A percentile compares a stretch with the other conserved stretches of the same genome.
These are phyloP conservation scores for Ampelocalamus luodianensis DNA, from an alignment of 176 grass and related monocot genomes.

Conservation along the genomic window DNA sequence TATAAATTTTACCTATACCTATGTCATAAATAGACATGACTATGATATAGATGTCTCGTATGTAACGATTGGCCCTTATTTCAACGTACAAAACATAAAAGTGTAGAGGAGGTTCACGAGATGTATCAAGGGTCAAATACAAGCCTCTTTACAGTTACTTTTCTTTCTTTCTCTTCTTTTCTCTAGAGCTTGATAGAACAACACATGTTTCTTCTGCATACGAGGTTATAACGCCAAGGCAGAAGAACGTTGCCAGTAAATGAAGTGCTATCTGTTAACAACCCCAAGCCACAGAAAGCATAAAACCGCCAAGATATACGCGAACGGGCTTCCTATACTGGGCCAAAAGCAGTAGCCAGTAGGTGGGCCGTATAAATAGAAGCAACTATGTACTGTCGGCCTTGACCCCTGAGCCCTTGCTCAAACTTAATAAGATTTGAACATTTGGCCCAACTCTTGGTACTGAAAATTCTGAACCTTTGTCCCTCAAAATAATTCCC, in stretches of 20 bases:
- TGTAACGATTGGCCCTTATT: fast-evolving
- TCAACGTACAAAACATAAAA: not conserved
- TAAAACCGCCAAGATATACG: not conserved
- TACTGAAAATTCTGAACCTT: not conserved
- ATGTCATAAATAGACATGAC: not conserved
- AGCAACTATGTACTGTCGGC: too few relatives aligned
- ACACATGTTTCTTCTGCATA: not conserved
- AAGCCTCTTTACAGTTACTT: not conserved
- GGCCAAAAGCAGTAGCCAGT: not conserved
- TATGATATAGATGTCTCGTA: not conserved
- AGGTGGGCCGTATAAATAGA: not conserved
- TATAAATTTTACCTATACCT: not conserved
- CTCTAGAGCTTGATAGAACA: too few relatives aligned
- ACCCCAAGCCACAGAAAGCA: not conserved
- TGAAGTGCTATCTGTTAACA: too few relatives aligned
- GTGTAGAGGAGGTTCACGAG: not conserved
- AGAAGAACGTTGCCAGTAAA: not conserved
- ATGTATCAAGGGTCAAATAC: not conserved
- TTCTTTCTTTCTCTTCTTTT: not conserved
- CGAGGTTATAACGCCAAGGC: not conserved
- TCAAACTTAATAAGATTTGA: not conserved
- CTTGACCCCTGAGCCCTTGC: not conserved
- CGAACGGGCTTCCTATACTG: not conserved
- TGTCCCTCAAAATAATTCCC: not conserved
- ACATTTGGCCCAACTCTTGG: not conserved